Evolutionary conservation across 257 asterid genomes (phyloP).

Genomic region (Gynochthodes officinalis): DNA sequence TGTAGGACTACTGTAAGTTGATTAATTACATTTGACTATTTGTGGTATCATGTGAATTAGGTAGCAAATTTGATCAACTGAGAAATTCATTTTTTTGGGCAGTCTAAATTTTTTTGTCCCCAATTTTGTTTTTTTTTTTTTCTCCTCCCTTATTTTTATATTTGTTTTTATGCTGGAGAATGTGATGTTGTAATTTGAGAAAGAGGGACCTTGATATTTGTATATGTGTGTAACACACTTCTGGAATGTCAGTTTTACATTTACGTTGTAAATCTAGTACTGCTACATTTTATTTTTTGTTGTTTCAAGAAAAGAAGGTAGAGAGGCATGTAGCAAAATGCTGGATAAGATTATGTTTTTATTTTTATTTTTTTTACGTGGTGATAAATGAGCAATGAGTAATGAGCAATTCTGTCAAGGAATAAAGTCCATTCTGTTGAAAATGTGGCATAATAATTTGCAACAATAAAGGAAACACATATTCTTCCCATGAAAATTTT

Average conservation of each 20-base stretch:
- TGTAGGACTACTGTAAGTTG: slow-evolving; percentile 7
- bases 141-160: not conserved
- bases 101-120: not conserved
- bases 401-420: too few species aligned
- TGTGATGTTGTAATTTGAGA: slow-evolving; percentile 12
- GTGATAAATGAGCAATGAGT: not conserved
- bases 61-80: slow-evolving; percentile 13
- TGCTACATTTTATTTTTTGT: too few species aligned
- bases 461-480: too few species aligned
- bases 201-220: not conserved
- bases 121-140: not conserved
- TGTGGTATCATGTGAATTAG: not conserved
- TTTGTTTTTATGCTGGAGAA: not conserved
- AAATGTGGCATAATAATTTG: not conserved
- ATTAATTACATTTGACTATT: not conserved
- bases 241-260: not conserved
- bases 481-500: not conserved
- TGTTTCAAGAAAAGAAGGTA: too few species aligned
- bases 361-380: too few species aligned
- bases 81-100: slow-evolving; percentile 6
- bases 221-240: not conserved
- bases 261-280: slow-evolving; percentile 1
- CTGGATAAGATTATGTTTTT: too few species aligned
- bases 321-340: too few species aligned
- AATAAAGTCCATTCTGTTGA: slow-evolving; percentile 1